phyloP scores from a whole-genome alignment of 2,329 filamentous ascomycete species.

The Botrytis aclada region DNA sequence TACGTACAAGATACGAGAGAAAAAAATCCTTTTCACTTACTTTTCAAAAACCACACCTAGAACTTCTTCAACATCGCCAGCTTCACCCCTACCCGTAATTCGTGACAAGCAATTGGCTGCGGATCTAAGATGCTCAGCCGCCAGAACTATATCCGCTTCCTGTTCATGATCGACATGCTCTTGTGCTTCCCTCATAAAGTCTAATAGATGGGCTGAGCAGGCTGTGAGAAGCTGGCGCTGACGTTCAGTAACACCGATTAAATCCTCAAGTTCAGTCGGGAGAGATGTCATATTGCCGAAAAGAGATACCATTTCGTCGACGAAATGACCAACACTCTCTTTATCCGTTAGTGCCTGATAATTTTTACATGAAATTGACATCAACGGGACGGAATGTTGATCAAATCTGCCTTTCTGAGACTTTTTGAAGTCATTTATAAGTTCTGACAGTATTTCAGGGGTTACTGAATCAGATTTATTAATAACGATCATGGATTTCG shows the following conservation, averaged over 20 bases:
- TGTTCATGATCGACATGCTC: conserved; percentile 30
- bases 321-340: conserved; percentile 46
- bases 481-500: conserved; percentile 52
- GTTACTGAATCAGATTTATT: conserved; percentile 60
- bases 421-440: conserved; percentile 43
- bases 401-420: conserved; percentile 38
- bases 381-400: conserved; percentile 43
- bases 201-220: conserved; percentile 68
- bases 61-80: conserved; percentile 90
- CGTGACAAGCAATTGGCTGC: conserved; percentile 77
- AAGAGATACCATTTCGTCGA: conserved; percentile 56
- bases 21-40: conserved; percentile 43
- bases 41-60: conserved; percentile 97
- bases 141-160: conserved; percentile 80
- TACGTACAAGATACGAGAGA: not conserved
- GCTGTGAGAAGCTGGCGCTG: conserved; percentile 77
- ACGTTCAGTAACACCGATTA: conserved; percentile 85
- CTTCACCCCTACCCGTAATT: conserved; percentile 83
- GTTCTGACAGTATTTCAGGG: conserved; percentile 37
- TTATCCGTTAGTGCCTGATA: conserved; percentile 49
- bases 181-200: conserved; percentile 63
- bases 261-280: conserved; percentile 71
- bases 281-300: conserved; percentile 72
- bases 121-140: conserved; percentile 81
- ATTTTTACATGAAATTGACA: conserved; percentile 71